These are phyloP conservation scores for Alternaria sp. DNA, from an alignment of 2,329 filamentous ascomycete species.

Conservation along the genomic window DNA sequence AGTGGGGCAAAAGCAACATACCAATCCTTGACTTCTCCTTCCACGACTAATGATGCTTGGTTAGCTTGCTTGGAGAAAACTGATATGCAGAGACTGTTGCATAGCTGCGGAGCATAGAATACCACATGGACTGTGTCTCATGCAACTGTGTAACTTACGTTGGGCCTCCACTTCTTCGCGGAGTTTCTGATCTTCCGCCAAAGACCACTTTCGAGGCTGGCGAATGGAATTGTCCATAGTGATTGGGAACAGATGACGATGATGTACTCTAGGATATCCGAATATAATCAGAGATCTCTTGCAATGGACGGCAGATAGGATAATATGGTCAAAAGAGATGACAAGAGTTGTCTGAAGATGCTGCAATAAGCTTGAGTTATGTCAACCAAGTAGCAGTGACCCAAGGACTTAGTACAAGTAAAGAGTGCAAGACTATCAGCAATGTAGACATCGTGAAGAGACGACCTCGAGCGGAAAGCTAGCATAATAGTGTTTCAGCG, in stretches of 20 bases:
- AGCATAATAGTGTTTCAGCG: constrained; percentile 3
- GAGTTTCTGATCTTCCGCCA: constrained; percentile 33
- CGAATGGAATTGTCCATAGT: constrained; percentile 24
- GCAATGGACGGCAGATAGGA: background rate
- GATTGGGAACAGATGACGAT: background rate
- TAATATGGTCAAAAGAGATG: background rate
- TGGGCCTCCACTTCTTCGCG: constrained; percentile 37
- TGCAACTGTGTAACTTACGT: constrained; percentile 18
- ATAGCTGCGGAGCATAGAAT: background rate
- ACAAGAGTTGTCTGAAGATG: background rate
- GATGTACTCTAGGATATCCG: background rate
- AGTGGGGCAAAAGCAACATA: constrained; percentile 1
- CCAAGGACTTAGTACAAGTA: background rate
- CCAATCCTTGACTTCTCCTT: constrained; percentile 39
- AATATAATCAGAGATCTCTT: background rate
- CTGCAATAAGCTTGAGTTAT: background rate
- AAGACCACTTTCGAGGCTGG: constrained; percentile 38
- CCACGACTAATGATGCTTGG: constrained; percentile 16
- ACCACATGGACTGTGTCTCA: background rate
- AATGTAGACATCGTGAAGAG: constrained; percentile 7
- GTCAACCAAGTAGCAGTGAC: background rate
- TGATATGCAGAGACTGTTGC: background rate
- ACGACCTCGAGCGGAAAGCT: constrained; percentile 12
- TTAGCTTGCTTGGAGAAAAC: background rate
- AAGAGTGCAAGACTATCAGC: background rate